Evolutionary conservation across 2,329 filamentous ascomycete species (phyloP), one percentile per base, ranked within the genome.

Genomic region (Apiospora sp.): DNA sequence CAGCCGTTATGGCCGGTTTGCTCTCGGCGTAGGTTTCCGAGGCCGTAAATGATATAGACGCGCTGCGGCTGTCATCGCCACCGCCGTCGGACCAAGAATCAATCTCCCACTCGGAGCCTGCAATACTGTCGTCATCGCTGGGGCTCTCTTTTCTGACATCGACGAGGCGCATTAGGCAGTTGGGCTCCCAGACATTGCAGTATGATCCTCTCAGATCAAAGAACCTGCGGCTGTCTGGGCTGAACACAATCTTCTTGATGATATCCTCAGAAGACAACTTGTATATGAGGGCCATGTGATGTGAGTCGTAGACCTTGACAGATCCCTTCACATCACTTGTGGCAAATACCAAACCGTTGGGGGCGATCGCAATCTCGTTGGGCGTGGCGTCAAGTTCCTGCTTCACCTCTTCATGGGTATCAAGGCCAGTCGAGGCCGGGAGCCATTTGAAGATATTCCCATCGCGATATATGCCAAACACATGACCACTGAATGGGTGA

Each of bases 371-470:
- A 2, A 75, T 74, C 13, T 71, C 74, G 71, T 67, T 71, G 2
- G 54, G 72, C 34, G 44, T 72, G n/a, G 49, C 70, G 22, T 70
- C 71, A 4, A 64, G 41, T 19, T 75, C 74, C 4, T 70, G 61
- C 19, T 71, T 61, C 22, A 77, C 64, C 64, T 77, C 75, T 51
- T 76, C 72, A 64, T 74, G 70, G 7, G 30, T 75, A 44, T 74
- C 72, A 14, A 76, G 75, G 51, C 51, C 51, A 27, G 51, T 24
- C 24, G 51, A 54, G 27, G 72, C 64, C 5, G 74, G 71, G 67
- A 72, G 70, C 74, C 76, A 77, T 71, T 79, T 79, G 73, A 80
- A 79, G 6, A 79, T 73, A 27, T 71, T 72, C 13, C 76, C 76
- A 37, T 75, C 74, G 64, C 44, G 49, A 24, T 64, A 79, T 12